Conservation (phyloP, 495 filamentous ascomycete species). For the Penicillium canescens region DNA sequence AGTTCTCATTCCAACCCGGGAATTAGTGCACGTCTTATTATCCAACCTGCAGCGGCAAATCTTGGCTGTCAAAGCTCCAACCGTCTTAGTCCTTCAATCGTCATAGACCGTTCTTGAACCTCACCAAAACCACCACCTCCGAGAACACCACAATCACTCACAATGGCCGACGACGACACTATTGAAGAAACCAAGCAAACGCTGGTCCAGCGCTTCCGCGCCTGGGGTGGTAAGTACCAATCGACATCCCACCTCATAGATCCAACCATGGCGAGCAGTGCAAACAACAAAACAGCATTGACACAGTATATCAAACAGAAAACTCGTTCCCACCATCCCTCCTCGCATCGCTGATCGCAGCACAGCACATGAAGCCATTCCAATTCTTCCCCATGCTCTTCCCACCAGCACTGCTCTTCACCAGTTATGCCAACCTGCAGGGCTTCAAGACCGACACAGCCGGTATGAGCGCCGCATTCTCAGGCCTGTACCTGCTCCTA, state of each 20-base stretch:
- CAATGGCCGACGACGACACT: slow-evolving; percentile 29
- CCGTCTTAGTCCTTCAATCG: background rate
- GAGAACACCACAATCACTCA: background rate
- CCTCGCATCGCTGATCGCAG: slow-evolving; percentile 75
- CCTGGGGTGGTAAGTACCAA: slow-evolving; percentile 70
- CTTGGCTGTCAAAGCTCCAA: background rate
- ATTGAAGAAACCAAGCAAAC: slow-evolving; percentile 49
- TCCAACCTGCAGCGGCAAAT: background rate
- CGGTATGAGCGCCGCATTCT: slow-evolving; percentile 83
- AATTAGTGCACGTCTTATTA: background rate
- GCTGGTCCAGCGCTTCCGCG: slow-evolving; percentile 51
- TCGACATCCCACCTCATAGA: background rate
- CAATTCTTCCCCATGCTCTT: slow-evolving; percentile 77
- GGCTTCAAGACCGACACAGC: slow-evolving; percentile 80
- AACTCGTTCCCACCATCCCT: slow-evolving; percentile 75
- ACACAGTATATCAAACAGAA: slow-evolving; percentile 51
- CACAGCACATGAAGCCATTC: slow-evolving; percentile 75
- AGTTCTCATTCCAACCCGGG: background rate
- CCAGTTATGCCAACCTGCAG: slow-evolving; percentile 78
- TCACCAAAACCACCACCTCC: background rate
- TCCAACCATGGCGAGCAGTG: background rate
- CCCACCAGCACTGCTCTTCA: slow-evolving; percentile 81
- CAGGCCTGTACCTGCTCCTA: slow-evolving; percentile 77
- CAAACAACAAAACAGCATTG: background rate
- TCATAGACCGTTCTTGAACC: slow-evolving; percentile 1